A percentile compares a stretch with the other conserved stretches of the same genome.
phyloP scores from a whole-genome alignment of 202 grass and related monocot species.

The Digitaria exilis region DNA sequence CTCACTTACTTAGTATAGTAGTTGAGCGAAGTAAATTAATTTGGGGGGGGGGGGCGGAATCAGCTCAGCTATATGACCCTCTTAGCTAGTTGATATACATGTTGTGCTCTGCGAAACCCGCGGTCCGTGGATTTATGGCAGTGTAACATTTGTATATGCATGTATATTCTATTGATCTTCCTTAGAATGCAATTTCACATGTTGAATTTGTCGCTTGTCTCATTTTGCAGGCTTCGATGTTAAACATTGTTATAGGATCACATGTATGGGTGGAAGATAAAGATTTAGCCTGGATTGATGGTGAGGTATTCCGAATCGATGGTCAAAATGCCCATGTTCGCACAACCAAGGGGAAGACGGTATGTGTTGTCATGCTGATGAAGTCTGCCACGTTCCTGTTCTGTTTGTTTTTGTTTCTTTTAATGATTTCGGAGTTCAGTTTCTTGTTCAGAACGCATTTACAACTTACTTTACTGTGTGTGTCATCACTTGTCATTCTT shows the following conservation, averaged over 20 bases:
- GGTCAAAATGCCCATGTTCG: slow-evolving; percentile 65
- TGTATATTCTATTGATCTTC: too few species aligned
- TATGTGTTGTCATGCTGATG: slow-evolving; percentile 39
- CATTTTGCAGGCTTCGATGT: slow-evolving; percentile 46
- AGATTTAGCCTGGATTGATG: slow-evolving; percentile 86
- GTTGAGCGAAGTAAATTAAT: slow-evolving; percentile 6
- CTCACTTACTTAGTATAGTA: slow-evolving; percentile 17
- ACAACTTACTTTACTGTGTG: slow-evolving; percentile 5
- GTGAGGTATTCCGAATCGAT: slow-evolving; percentile 80
- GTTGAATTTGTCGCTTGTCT: slow-evolving; percentile 15
- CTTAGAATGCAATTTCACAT: slow-evolving; percentile 21
- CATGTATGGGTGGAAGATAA: slow-evolving; percentile 95
- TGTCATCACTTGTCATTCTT: background rate
- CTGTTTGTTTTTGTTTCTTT: slow-evolving; percentile 30
- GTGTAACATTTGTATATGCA: slow-evolving; percentile 4
- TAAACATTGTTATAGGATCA: slow-evolving; percentile 80
- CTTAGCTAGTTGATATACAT: background rate
- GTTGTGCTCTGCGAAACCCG: background rate
- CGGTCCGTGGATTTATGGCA: background rate
- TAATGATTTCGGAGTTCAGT: slow-evolving; percentile 16
- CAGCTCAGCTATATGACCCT: slow-evolving; percentile 1
- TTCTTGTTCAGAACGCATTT: slow-evolving; percentile 7
- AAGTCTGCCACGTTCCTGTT: background rate
- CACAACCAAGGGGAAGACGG: slow-evolving; percentile 80
- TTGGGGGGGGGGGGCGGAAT: too few species aligned